Percentiles rank a stretch among this genome's conserved stretches.
Evolutionary conservation across 805 yeast genomes (phyloP).

Genomic region (Saccharomycodes ludwigii): DNA sequence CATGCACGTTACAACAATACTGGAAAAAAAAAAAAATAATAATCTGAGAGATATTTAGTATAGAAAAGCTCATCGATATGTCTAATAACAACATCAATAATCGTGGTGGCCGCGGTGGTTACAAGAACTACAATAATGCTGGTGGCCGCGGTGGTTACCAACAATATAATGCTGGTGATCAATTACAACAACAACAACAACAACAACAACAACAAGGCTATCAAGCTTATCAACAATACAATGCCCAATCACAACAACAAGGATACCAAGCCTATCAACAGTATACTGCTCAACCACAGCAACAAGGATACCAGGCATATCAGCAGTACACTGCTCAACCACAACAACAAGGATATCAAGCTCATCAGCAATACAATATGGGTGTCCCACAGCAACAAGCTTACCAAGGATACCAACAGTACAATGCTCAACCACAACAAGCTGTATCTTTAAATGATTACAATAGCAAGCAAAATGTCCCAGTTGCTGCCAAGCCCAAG

Average conservation of each 20-base stretch:
- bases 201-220: conserved; percentile 9
- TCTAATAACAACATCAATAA: conserved; percentile 16
- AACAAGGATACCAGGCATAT: conserved; percentile 17
- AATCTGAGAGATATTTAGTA: too few species aligned
- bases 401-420: conserved; percentile 8
- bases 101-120: conserved; percentile 14
- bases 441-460: conserved; percentile 70
- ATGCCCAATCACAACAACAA: conserved; percentile 2
- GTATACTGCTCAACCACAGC: conserved; percentile 12
- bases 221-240: conserved; percentile 6
- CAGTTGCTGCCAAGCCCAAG: conserved; percentile 40
- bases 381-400: conserved; percentile 9
- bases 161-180: conserved; percentile 9
- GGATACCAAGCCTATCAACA: conserved; percentile 12
- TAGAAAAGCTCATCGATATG: too few species aligned
- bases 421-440: conserved; percentile 8
- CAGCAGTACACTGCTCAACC: conserved; percentile 17
- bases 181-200: conserved; percentile 8
- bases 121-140: conserved; percentile 19
- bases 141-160: conserved; percentile 16
- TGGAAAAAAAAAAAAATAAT: too few species aligned
- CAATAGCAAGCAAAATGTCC: conserved; percentile 49
- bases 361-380: conserved; percentile 8
- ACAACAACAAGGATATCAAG: conserved; percentile 17
- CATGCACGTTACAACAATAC: too few species aligned